A percentile compares a stretch with the other conserved stretches of the same genome.
These are phyloP conservation scores for Tylopilus intermedius DNA, from an alignment of 768 basidiomycete species.

Conservation along the genomic window DNA sequence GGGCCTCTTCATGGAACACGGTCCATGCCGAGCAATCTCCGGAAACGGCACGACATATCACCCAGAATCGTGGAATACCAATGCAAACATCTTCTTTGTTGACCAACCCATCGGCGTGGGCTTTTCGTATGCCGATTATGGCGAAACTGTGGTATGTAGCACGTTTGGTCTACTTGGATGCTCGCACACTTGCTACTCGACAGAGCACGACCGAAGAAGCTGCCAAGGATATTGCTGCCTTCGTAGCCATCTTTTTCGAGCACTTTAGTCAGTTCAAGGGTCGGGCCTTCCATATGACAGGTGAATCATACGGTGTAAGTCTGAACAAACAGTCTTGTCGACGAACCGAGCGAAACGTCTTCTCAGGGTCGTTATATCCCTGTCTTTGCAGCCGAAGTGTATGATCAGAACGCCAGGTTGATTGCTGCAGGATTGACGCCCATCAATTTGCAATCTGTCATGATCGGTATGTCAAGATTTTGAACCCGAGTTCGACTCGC, in stretches of 20 bases:
- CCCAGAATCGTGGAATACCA: conserved; percentile 62
- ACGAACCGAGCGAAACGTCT: background rate
- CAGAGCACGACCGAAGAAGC: conserved; percentile 64
- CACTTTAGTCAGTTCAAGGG: conserved; percentile 69
- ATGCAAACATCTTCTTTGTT: conserved; percentile 48
- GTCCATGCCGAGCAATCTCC: conserved; percentile 62
- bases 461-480: conserved; percentile 38
- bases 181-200: background rate
- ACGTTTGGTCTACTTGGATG: background rate
- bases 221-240: conserved; percentile 65
- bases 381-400: conserved; percentile 43
- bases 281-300: conserved; percentile 56
- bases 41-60: conserved; percentile 49
- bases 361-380: conserved; percentile 49
- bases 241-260: conserved; percentile 70
- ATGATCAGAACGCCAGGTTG: conserved; percentile 44
- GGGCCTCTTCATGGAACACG: conserved; percentile 70
- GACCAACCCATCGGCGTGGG: conserved; percentile 45
- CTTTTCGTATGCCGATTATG: conserved; percentile 43
- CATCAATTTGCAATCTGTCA: conserved; percentile 44
- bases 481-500: background rate
- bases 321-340: background rate
- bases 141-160: conserved; percentile 35
- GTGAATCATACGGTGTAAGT: conserved; percentile 50
- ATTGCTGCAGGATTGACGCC: conserved; percentile 43